Percentiles rank a stretch among this genome's conserved stretches.
These are phyloP conservation scores for Suillus americanus DNA, from an alignment of 768 basidiomycete species.

Conservation along the genomic window DNA sequence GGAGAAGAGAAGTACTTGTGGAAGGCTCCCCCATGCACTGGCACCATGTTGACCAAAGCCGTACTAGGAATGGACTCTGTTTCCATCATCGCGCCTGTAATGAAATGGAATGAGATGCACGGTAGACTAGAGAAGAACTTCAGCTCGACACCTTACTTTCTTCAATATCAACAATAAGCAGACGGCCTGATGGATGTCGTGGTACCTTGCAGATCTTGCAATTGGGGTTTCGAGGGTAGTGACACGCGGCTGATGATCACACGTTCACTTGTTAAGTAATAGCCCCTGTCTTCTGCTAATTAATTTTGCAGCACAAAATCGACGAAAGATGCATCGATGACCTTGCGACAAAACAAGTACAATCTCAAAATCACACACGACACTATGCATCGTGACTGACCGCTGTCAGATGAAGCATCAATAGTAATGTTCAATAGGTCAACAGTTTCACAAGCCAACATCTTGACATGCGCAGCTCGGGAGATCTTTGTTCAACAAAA, in stretches of 20 bases:
- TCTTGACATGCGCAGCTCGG: neutral
- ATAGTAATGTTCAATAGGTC: too few species aligned
- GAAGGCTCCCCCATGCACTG: neutral
- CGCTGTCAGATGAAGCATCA: too few species aligned
- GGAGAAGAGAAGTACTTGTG: slow-evolving; percentile 53
- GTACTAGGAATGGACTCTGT: neutral
- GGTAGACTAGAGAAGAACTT: neutral
- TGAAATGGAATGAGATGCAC: neutral
- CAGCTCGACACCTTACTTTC: neutral
- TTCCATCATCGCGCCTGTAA: neutral
- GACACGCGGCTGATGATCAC: neutral
- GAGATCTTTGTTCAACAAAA: too few species aligned
- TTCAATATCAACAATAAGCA: neutral
- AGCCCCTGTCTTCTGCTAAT: neutral
- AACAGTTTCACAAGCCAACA: neutral
- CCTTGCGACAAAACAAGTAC: neutral
- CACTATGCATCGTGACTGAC: too few species aligned
- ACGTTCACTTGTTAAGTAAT: neutral
- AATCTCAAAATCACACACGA: neutral
- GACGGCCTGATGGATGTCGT: too few species aligned
- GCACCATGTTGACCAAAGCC: neutral
- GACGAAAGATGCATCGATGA: too few species aligned
- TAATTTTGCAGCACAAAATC: too few species aligned
- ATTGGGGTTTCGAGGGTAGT: neutral
- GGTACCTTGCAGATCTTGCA: neutral